Evolutionary conservation across 2,329 filamentous ascomycete genomes (phyloP).

Genomic region (Penicillium sp.): DNA sequence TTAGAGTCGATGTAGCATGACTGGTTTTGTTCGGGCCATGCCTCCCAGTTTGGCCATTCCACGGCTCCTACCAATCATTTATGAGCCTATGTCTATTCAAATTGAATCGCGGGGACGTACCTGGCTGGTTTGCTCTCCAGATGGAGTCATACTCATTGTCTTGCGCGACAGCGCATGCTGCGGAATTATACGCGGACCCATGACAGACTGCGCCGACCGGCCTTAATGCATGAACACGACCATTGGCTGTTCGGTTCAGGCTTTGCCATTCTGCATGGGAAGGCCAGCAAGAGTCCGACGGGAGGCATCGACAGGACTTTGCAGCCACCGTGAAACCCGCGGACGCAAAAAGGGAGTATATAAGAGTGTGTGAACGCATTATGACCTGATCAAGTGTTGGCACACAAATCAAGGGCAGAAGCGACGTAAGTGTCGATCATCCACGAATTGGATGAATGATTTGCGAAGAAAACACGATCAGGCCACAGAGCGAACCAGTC

Average conservation of each 20-base stretch:
- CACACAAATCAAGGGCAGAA: neutral
- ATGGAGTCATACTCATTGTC: neutral
- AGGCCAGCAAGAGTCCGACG: neutral
- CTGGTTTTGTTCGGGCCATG: conserved; percentile 4
- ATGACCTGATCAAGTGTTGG: neutral
- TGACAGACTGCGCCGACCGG: neutral
- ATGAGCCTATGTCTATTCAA: neutral
- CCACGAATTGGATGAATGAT: neutral
- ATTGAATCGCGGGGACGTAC: neutral
- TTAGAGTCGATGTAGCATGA: conserved; percentile 5
- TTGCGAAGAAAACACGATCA: neutral
- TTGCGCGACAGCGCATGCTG: neutral
- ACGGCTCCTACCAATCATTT: conserved; percentile 1
- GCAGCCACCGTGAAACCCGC: neutral
- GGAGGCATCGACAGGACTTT: neutral
- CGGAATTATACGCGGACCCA: neutral
- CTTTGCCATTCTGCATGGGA: neutral
- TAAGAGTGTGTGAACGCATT: neutral
- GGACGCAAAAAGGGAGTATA: neutral
- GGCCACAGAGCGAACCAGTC: neutral
- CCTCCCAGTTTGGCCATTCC: conserved; percentile 11
- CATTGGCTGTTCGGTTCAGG: neutral
- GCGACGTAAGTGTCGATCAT: neutral
- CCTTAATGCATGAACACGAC: neutral
- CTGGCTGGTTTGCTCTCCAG: neutral